Evolutionary conservation across 2,329 filamentous ascomycete genomes (phyloP), one percentile per base, ranked within the genome.

Genomic region (Emydomyces testavorans): DNA sequence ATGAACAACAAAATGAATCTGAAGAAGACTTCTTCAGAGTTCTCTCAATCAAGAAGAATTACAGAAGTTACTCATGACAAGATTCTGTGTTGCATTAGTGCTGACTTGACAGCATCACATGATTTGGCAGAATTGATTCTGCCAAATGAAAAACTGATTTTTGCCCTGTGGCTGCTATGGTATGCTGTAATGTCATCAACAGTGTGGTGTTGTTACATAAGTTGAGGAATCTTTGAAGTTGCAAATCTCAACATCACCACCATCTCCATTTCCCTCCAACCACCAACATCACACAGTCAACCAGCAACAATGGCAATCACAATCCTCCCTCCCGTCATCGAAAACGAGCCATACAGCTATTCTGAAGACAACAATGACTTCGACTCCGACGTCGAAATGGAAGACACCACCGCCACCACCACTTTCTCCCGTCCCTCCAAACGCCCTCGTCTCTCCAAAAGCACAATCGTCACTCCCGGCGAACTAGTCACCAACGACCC

Each of bases 401-500:
- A 54, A n/a, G 52, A 63, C 50, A 65, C 67, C 52, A 61, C 62
- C 6, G 11, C 26, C 45, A 54, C 37, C 50, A 65, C 67, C 52
- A 61, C 62, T 6, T 6, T 11, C 45, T 54, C 37, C 23, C 61
- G 62, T 40, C 56, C 62, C 8, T 53, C 61, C 23, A 67, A 66
- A 52, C 60, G 63, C 21, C 46, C 60, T 38, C 54, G 61, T 46
- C 51, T 61, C 24, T 50, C 59, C 13, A 50, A 50, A 43, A 42
- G 57, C 26, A 65, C 59, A 40, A 83, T 94, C 56, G 82, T 93
- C 58, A 94, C 88, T 0, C 88, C 88, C 1, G 89, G 88, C 59
- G 83, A 90, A 63, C 69, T 82, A 54, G 83, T 94, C 57, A 94
- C 88, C 6, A 77, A 80, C 52, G 86, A 94, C 65, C 75, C 85